Evolutionary conservation across 306 rosid species (phyloP).

Genomic region (Ziziphus jujuba): DNA sequence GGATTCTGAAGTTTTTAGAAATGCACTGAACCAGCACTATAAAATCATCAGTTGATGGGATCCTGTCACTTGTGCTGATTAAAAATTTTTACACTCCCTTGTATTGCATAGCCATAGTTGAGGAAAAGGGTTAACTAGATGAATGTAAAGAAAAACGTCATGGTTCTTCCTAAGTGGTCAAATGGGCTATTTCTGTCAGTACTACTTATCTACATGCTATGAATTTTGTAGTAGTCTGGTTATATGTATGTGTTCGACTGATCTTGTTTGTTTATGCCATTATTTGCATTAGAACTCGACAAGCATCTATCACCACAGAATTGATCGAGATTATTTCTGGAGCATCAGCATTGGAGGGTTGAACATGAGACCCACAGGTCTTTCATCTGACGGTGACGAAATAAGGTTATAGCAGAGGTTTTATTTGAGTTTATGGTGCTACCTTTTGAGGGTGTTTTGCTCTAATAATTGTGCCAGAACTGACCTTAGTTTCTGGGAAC

Average conservation of each 20-base stretch:
- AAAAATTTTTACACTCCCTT: not conserved
- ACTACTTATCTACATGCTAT: not conserved
- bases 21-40: no score
- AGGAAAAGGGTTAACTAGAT: not conserved
- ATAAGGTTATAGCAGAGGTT: slow-evolving; percentile 33
- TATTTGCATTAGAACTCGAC: slow-evolving; percentile 76
- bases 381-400: slow-evolving; percentile 40
- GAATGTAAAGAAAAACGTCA: not conserved
- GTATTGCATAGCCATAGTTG: not conserved
- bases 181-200: not conserved
- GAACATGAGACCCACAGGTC: slow-evolving; percentile 28
- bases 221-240: not conserved
- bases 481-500: slow-evolving; percentile 38
- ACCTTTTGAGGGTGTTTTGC: slow-evolving; percentile 28
- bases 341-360: slow-evolving; percentile 85
- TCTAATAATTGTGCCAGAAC: slow-evolving; percentile 54
- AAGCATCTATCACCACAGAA: slow-evolving; percentile 97
- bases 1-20: not conserved
- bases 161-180: not conserved
- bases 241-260: slow-evolving; percentile 10
- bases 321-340: slow-evolving; percentile 98
- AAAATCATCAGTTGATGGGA: not conserved
- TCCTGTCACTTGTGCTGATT: not conserved
- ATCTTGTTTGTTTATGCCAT: slow-evolving; percentile 25
- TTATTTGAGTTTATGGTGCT: slow-evolving; percentile 42